These are phyloP conservation scores for Reticulascus tulasneorum DNA, from an alignment of 2,329 filamentous ascomycete species.

Conservation along the genomic window DNA sequence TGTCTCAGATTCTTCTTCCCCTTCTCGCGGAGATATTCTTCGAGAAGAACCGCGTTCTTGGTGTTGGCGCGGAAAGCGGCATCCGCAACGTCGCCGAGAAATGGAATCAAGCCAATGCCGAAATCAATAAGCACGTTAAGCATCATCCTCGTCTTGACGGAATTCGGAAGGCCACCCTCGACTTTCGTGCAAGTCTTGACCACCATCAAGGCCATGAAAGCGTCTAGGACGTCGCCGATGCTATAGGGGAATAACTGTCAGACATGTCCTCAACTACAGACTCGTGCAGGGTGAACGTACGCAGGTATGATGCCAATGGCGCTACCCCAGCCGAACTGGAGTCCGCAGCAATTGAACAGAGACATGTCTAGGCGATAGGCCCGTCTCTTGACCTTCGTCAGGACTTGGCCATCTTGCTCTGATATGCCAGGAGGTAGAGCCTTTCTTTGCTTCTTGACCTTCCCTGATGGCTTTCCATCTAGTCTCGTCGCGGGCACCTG, in stretches of 20 bases:
- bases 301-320: conserved; percentile 80
- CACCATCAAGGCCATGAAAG: conserved; percentile 70
- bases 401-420: conserved; percentile 72
- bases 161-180: conserved; percentile 67
- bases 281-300: conserved; percentile 43
- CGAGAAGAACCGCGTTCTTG: conserved; percentile 67
- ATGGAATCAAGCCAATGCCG: conserved; percentile 66
- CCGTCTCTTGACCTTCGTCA: conserved; percentile 80
- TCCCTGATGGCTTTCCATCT: conserved; percentile 61
- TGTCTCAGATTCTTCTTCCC: conserved; percentile 54
- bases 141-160: conserved; percentile 67
- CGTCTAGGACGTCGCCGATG: conserved; percentile 71
- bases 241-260: conserved; percentile 31
- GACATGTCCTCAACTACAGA: background rate
- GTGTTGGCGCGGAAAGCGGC: conserved; percentile 72
- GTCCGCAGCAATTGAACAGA: conserved; percentile 75
- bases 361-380: conserved; percentile 84
- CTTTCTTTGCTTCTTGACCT: conserved; percentile 80
- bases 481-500: conserved; percentile 70
- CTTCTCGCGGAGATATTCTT: conserved; percentile 63
- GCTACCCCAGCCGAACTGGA: conserved; percentile 85
- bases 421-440: conserved; percentile 80
- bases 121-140: conserved; percentile 76
- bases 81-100: conserved; percentile 73
- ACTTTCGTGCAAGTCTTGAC: conserved; percentile 68